Evolutionary conservation across 1,284 basidiomycete species (phyloP).

Genomic region (Ustilago esculenta): DNA sequence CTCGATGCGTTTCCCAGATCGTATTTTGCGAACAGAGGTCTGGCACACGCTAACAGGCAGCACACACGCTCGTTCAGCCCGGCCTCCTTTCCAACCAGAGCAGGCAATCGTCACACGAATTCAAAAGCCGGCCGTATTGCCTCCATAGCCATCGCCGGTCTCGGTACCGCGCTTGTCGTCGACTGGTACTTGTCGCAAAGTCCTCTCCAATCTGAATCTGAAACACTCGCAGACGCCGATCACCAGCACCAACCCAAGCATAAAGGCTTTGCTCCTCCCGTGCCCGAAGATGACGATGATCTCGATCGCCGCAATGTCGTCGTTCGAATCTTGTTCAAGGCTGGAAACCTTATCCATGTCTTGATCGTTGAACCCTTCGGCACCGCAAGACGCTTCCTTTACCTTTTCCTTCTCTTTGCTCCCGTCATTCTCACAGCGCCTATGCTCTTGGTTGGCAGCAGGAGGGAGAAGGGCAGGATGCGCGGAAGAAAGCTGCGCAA

Average conservation of each 20-base stretch:
- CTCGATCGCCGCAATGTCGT: slow-evolving; percentile 31
- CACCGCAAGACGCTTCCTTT: slow-evolving; percentile 83
- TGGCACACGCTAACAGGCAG: neutral
- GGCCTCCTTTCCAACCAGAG: neutral
- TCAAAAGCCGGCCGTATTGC: slow-evolving; percentile 7
- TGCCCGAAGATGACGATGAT: slow-evolving; percentile 38
- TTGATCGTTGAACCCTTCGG: slow-evolving; percentile 85
- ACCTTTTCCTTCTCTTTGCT: slow-evolving; percentile 83
- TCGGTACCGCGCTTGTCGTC: slow-evolving; percentile 15
- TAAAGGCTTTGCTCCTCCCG: slow-evolving; percentile 36
- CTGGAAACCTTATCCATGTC: slow-evolving; percentile 38
- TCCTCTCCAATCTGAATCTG: slow-evolving; percentile 20
- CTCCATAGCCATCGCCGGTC: slow-evolving; percentile 33
- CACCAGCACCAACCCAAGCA: slow-evolving; percentile 6
- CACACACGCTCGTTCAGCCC: slow-evolving; percentile 4
- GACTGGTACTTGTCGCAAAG: slow-evolving; percentile 14
- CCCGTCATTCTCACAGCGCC: slow-evolving; percentile 87
- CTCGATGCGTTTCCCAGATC: neutral
- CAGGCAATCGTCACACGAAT: neutral
- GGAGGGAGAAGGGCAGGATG: slow-evolving; percentile 50
- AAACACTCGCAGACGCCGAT: neutral
- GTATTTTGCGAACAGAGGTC: neutral
- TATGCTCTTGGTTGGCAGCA: slow-evolving; percentile 78
- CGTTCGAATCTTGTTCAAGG: slow-evolving; percentile 24
- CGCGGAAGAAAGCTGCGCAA: slow-evolving; percentile 42